Evolutionary conservation across 495 filamentous ascomycete species (phyloP).

Genomic region (Talaromyces ruber): DNA sequence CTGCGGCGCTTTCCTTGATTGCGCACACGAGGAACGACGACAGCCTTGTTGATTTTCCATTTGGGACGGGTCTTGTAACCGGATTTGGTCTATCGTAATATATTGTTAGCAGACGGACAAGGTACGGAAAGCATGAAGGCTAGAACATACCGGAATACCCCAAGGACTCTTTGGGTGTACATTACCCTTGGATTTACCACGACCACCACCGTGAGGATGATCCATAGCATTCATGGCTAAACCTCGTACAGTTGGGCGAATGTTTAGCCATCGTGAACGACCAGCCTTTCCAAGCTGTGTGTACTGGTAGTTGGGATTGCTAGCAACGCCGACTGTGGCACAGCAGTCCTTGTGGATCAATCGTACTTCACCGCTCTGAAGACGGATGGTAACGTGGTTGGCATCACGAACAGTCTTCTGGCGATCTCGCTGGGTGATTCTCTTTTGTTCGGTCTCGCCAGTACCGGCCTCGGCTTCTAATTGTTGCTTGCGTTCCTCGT

Average conservation of each 20-base stretch:
- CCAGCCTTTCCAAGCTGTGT: slow-evolving; percentile 91
- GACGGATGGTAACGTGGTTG: slow-evolving; percentile 65
- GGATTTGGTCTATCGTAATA: slow-evolving; percentile 64
- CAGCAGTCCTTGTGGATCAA: slow-evolving; percentile 85
- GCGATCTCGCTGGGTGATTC: slow-evolving; percentile 26
- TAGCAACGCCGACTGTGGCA: slow-evolving; percentile 86
- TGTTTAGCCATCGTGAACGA: slow-evolving; percentile 82
- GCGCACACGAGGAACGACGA: slow-evolving; percentile 63
- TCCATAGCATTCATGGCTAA: slow-evolving; percentile 96
- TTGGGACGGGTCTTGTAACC: slow-evolving; percentile 89
- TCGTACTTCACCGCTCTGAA: slow-evolving; percentile 88
- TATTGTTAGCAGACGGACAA: slow-evolving; percentile 19
- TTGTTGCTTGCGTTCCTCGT: slow-evolving; percentile 8
- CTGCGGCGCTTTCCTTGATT: slow-evolving; percentile 66
- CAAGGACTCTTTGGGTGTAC: slow-evolving; percentile 87
- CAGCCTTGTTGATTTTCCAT: slow-evolving; percentile 71
- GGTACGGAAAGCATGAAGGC: background rate
- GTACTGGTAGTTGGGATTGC: slow-evolving; percentile 87
- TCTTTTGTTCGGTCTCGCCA: slow-evolving; percentile 19
- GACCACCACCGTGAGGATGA: slow-evolving; percentile 96
- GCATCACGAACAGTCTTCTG: slow-evolving; percentile 46
- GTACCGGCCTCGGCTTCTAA: slow-evolving; percentile 11
- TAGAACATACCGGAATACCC: slow-evolving; percentile 76
- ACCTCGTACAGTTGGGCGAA: slow-evolving; percentile 90
- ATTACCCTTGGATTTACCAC: slow-evolving; percentile 99